Evolutionary conservation across 345 rosid genomes (phyloP).

Genomic region (Lumnitzera littorea): DNA sequence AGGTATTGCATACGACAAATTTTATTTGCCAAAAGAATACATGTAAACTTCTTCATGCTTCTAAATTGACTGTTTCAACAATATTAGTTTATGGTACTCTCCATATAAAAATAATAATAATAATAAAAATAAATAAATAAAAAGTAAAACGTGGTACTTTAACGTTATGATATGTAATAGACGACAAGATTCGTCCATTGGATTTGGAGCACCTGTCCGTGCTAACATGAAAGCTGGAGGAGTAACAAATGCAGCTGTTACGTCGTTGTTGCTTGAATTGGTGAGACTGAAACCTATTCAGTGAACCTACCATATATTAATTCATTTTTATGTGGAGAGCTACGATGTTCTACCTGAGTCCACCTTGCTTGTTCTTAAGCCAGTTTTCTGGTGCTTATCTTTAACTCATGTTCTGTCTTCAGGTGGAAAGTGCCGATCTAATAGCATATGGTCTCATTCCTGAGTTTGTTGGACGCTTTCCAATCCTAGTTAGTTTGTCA

Average conservation of each 20-base stretch:
- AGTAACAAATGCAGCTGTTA: slow-evolving; percentile 53
- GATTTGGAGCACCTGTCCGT: slow-evolving; percentile 98
- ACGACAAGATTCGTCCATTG: slow-evolving; percentile 92
- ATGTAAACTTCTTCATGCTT: background rate
- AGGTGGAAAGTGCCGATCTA: slow-evolving; percentile 93
- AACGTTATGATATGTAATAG: slow-evolving; percentile 27
- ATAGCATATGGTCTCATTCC: slow-evolving; percentile 96
- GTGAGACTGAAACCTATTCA: slow-evolving; percentile 30
- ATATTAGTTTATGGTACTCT: no score
- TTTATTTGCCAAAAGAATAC: no score
- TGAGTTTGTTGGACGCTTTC: slow-evolving; percentile 93
- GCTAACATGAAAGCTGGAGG: slow-evolving; percentile 85
- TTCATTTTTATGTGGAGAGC: background rate
- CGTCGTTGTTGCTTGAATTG: slow-evolving; percentile 85
- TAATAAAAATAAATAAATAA: no score
- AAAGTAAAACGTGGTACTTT: no score
- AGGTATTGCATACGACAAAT: slow-evolving; percentile 36
- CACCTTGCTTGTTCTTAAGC: background rate
- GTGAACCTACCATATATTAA: background rate
- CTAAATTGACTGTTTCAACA: slow-evolving; percentile 5
- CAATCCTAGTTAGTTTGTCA: slow-evolving; percentile 80
- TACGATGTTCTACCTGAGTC: background rate
- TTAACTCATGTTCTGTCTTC: slow-evolving; percentile 14
- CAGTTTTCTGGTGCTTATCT: background rate
- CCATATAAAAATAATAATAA: no score